Percentiles rank a stretch among this genome's conserved stretches.
Evolutionary conservation across 1,284 basidiomycete species (phyloP).

Genomic region (Leccinum subrobustum): DNA sequence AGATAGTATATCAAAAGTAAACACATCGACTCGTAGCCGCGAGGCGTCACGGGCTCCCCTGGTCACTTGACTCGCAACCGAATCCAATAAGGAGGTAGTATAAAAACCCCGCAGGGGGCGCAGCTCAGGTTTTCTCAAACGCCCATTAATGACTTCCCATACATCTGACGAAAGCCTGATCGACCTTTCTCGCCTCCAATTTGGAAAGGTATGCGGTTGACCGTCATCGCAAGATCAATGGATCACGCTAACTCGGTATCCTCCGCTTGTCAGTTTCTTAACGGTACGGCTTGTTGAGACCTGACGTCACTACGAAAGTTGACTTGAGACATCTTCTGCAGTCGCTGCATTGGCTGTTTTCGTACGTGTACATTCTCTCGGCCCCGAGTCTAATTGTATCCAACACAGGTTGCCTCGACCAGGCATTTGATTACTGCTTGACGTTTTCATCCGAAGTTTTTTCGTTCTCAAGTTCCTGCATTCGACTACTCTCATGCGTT

Average conservation of each 20-base stretch:
- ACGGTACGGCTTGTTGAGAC: slow-evolving; percentile 14
- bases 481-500: neutral
- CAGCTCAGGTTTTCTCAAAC: too few relatives aligned
- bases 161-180: too few relatives aligned
- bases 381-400: neutral
- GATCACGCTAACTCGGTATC: neutral
- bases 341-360: slow-evolving; percentile 22
- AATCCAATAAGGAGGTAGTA: too few relatives aligned
- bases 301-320: neutral
- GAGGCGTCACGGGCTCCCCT: too few relatives aligned
- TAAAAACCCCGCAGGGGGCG: too few relatives aligned
- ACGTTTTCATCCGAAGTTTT: slow-evolving; percentile 13
- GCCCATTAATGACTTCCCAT: too few relatives aligned
- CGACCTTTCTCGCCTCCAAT: slow-evolving; percentile 10
- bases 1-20: too few relatives aligned
- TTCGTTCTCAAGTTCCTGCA: neutral
- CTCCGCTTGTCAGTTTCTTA: slow-evolving; percentile 18
- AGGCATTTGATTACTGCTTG: too few relatives aligned
- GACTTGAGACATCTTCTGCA: neutral
- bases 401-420: neutral
- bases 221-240: neutral
- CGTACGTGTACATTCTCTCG: slow-evolving; percentile 9
- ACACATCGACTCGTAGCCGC: too few relatives aligned
- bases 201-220: slow-evolving; percentile 18
- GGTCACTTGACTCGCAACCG: too few relatives aligned